Conservation (phyloP, 225 moss, liverwort and hornwort genomes). For the Sphagnum contortum region DNA sequence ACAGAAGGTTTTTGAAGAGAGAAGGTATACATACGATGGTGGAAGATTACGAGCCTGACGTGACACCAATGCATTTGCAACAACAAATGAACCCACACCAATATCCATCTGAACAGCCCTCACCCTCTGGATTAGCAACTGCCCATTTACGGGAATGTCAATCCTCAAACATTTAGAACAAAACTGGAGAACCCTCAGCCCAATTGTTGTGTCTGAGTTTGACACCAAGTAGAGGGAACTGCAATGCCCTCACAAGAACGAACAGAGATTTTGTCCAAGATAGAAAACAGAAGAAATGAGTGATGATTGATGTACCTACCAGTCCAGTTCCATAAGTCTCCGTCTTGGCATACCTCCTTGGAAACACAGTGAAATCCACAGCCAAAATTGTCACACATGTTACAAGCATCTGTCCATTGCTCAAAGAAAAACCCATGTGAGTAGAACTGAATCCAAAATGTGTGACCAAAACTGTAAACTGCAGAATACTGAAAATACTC, state of each 20-base stretch:
- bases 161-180: not conserved
- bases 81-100: conserved; percentile 94
- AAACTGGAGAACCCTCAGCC: no score
- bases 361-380: conserved; percentile 83
- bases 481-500: no score
- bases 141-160: conserved; percentile 6
- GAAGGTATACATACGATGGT: conserved; percentile 46
- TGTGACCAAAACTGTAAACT: no score
- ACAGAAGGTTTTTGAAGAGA: conserved; percentile 1
- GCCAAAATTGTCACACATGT: conserved; percentile 84
- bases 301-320: conserved; percentile 14
- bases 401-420: conserved; percentile 68
- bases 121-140: no score
- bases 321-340: conserved; percentile 90
- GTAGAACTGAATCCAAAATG: no score
- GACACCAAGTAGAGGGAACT: no score
- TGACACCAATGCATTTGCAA: conserved; percentile 88
- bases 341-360: conserved; percentile 89
- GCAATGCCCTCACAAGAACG: no score
- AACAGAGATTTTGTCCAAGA: no score
- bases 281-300: no score
- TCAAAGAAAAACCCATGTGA: no score
- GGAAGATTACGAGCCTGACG: conserved; percentile 76
- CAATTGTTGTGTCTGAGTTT: no score
- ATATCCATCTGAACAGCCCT: conserved; percentile 40